Base-by-base conservation (phyloP, 768 basidiomycete species). In the Termitomyces sp. region DNA sequence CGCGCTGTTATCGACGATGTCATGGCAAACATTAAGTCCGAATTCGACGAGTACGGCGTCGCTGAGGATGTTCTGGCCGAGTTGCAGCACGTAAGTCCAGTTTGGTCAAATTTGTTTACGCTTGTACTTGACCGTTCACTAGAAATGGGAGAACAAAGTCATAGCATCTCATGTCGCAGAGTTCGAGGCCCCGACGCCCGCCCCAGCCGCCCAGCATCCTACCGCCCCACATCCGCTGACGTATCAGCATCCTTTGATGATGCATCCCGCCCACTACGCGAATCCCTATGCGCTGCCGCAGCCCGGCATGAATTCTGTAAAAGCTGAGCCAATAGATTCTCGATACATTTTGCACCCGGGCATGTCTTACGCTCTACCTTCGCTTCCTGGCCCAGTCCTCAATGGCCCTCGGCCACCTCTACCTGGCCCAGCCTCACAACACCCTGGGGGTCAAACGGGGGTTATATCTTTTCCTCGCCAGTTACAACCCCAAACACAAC, bases 61-160 rank as follows among this genome's bases (percentile, higher is more conserved):
- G 79, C 85, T 67, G 89, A 98, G 69, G 91, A 93, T 19, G 87
- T 98, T 55, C 77, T 98, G 45, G 84, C 85, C 62, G 88, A 92
- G 49, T 76, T 99, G 54, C 92, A 96, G 73, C 82, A 84, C 61
- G 95, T 96, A 75, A 79, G 88, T 82, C 51, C 48, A 46, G 51
- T 58, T 56, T 54, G 54, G 57, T 54, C 35, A 46, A 44, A 19
- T 60, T 49, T 7, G 40, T 55, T 56, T 54, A 44, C 45, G 42
- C 55, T 54, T 28, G 19, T 57, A 55, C 58, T 28, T 65, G 51
- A 42, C 60, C 41, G 41, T 32, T 51, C 46, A 52, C 35, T 71
- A 98, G 91, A 93, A 92, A 88, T 99, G 97, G 97, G 90, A 98
- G 70, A 80, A 78, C 66, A 97, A 97, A 70, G 86, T 99, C 47